Evolutionary conservation across 306 rosid species (phyloP), one percentile per base, ranked within the genome.

Genomic region (Vigna angularis): DNA sequence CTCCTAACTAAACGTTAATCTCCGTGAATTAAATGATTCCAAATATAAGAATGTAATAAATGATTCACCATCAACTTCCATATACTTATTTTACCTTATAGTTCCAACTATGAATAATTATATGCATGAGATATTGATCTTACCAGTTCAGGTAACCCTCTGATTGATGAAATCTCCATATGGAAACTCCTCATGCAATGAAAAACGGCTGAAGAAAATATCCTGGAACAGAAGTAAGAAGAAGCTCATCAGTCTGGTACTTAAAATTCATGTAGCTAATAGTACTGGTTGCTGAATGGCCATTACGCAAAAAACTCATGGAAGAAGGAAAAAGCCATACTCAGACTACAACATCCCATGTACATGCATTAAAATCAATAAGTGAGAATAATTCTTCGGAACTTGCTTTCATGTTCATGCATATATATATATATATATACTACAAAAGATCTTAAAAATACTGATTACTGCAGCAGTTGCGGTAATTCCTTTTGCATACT

Each of bases 81-180:
- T 30, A 30, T 30, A 4, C 5, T 66, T 7, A 64, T 10, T 20
- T 32, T 9, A 38, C 50, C 45, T 71, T 70, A 4, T 30, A 12
- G 57, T 50, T 61, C 7, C 52, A 26, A 53, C 9, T 17, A 53
- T 51, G 49, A 26, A 48, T 26, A 16, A 22, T 6, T 12, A 42
- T 57, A 38, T 38, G 28, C 44, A 61, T 52, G 61, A 70, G 45
- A 57, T 11, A 53, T 26, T 28, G 32, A 11, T 65, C 86, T 79
- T 86, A 94, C 98, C 93, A 77, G 76, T 75, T 91, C 94, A 86
- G 90, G 82, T 55, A 85, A 77, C 57, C 81, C 86, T 81, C 78
- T 76, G 63, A 75, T 53, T 28, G 98, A 81, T 15, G 93, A 83
- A 76, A 84, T 86, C 77, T 87, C 97, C 98, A 89, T 89, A 48